These are phyloP conservation scores for Starmerella floris DNA, from an alignment of 805 yeast species.

Conservation along the genomic window DNA sequence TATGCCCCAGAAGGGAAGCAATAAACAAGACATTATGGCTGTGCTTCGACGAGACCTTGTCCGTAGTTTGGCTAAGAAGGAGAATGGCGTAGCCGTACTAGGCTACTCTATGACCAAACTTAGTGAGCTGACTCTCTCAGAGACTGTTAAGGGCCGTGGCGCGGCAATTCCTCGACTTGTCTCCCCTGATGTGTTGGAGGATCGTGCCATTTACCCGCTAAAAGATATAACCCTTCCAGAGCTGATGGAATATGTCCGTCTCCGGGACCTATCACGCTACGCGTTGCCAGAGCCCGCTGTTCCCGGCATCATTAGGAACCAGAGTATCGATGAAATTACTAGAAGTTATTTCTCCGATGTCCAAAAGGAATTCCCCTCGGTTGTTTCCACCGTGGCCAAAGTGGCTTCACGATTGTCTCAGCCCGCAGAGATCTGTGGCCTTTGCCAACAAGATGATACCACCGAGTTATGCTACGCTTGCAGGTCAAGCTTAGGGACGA, in stretches of 20 bases:
- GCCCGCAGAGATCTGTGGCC: conserved; percentile 15
- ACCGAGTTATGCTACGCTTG: conserved; percentile 21
- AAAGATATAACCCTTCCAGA: conserved; percentile 65
- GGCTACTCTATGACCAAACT: conserved; percentile 68
- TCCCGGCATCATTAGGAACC: conserved; percentile 45
- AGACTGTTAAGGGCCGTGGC: conserved; percentile 82
- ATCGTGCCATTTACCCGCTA: conserved; percentile 43
- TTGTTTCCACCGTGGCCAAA: conserved; percentile 81
- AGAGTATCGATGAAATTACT: conserved; percentile 71
- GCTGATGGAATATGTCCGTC: conserved; percentile 39
- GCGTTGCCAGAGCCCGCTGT: conserved; percentile 20
- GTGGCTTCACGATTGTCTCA: conserved; percentile 62
- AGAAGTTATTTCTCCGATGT: conserved; percentile 56
- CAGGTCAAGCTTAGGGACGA: conserved; percentile 5
- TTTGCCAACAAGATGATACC: conserved; percentile 12
- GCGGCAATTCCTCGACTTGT: conserved; percentile 39
- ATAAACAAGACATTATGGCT: conserved; percentile 48
- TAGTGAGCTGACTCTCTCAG: conserved; percentile 65
- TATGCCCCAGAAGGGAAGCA: conserved; percentile 32
- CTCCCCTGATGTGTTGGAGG: conserved; percentile 8
- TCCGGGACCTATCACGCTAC: conserved; percentile 32
- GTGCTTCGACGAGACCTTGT: conserved; percentile 39
- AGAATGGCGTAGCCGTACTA: conserved; percentile 45
- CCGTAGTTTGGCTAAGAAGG: conserved; percentile 34
- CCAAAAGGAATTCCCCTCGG: conserved; percentile 71